phyloP scores from a whole-genome alignment of 2,329 filamentous ascomycete species.

The Epichloe hybrida region DNA sequence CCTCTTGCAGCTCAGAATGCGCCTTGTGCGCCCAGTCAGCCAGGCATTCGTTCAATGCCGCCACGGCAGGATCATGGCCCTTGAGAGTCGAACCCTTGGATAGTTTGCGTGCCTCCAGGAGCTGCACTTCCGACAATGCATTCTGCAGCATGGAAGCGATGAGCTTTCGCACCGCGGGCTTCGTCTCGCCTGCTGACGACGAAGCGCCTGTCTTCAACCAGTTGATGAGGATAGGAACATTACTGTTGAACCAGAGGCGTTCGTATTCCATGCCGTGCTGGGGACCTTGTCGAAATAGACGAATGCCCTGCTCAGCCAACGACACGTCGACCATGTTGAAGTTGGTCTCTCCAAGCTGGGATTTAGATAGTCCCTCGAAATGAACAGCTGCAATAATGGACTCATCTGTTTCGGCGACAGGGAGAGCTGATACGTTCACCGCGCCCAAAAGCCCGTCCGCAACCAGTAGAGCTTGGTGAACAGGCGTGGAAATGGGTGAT shows the following conservation, averaged over 20 bases:
- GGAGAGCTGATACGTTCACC: slow-evolving; percentile 34
- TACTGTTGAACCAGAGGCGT: slow-evolving; percentile 59
- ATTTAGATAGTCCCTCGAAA: slow-evolving; percentile 30
- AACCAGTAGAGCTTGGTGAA: slow-evolving; percentile 69
- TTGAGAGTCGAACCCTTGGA: slow-evolving; percentile 18
- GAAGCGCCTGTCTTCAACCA: slow-evolving; percentile 47
- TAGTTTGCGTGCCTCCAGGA: slow-evolving; percentile 30
- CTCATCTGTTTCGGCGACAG: slow-evolving; percentile 23
- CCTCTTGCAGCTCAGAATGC: slow-evolving; percentile 69
- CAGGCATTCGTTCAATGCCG: slow-evolving; percentile 44
- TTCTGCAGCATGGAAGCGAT: slow-evolving; percentile 52
- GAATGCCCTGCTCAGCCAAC: slow-evolving; percentile 48
- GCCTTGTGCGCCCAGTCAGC: slow-evolving; percentile 64
- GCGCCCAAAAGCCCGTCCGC: slow-evolving; percentile 59
- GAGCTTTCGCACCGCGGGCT: slow-evolving; percentile 51
- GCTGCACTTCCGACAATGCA: slow-evolving; percentile 35
- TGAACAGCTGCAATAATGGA: slow-evolving; percentile 45
- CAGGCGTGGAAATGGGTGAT: slow-evolving; percentile 61
- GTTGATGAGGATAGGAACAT: slow-evolving; percentile 46
- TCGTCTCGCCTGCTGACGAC: slow-evolving; percentile 34
- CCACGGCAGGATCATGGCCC: slow-evolving; percentile 17
- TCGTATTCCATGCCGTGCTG: slow-evolving; percentile 60
- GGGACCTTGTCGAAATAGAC: slow-evolving; percentile 54
- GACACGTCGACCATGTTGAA: slow-evolving; percentile 50
- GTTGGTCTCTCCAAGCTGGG: slow-evolving; percentile 21